Evolutionary conservation across 768 basidiomycete species (phyloP).

Genomic region (Boletus huronensis): DNA sequence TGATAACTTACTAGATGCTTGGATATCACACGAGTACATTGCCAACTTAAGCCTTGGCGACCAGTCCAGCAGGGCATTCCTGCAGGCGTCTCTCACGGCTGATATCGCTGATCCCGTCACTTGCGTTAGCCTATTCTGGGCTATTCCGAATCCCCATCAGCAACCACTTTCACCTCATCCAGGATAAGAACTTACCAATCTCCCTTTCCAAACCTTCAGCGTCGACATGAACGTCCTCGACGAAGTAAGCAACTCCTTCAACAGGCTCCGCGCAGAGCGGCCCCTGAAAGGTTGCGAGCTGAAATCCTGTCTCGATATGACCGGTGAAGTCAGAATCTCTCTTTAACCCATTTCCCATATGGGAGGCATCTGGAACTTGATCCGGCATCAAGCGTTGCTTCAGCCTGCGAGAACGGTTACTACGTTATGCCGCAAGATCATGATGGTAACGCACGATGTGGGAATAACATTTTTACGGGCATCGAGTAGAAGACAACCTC

Average conservation of each 20-base stretch:
- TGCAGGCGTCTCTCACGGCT: slow-evolving; percentile 83
- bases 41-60: slow-evolving; percentile 95
- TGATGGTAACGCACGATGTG: slow-evolving; percentile 51
- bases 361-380: slow-evolving; percentile 32
- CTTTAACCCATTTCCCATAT: slow-evolving; percentile 34
- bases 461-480: slow-evolving; percentile 43
- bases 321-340: slow-evolving; percentile 64
- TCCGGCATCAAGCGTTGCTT: slow-evolving; percentile 44
- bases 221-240: slow-evolving; percentile 73
- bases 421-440: slow-evolving; percentile 3
- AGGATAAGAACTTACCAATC: slow-evolving; percentile 46
- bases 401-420: slow-evolving; percentile 39
- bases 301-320: slow-evolving; percentile 89
- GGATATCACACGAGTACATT: slow-evolving; percentile 99
- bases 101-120: slow-evolving; percentile 90
- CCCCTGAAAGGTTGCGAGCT: slow-evolving; percentile 90
- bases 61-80: slow-evolving; percentile 91
- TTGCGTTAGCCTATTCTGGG: slow-evolving; percentile 76
- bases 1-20: slow-evolving; percentile 79
- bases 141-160: slow-evolving; percentile 38
- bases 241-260: slow-evolving; percentile 87
- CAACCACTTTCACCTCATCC: slow-evolving; percentile 2
- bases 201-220: slow-evolving; percentile 57
- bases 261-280: slow-evolving; percentile 95
- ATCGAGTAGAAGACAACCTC: slow-evolving; percentile 86